A percentile compares a stretch with the other conserved stretches of the same genome.
These are phyloP conservation scores for Hypoxylon sp. DNA, from an alignment of 2,329 filamentous ascomycete genomes.

Conservation along the genomic window DNA sequence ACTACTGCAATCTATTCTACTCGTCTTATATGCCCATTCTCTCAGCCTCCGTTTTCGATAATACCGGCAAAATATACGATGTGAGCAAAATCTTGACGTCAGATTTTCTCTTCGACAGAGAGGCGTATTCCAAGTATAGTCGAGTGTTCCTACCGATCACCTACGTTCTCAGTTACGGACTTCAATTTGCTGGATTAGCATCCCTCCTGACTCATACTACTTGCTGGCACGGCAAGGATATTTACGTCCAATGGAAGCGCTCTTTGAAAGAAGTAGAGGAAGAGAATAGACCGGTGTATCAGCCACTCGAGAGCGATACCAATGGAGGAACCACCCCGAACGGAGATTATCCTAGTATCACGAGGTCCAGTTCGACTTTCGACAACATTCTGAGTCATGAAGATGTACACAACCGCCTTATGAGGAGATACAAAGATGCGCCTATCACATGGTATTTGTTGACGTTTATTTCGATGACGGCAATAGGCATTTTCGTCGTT, in stretches of 20 bases:
- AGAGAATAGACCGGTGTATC: slow-evolving; percentile 66
- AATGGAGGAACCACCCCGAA: slow-evolving; percentile 46
- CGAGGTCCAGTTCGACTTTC: slow-evolving; percentile 58
- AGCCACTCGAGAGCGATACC: slow-evolving; percentile 60
- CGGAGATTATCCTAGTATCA: slow-evolving; percentile 39
- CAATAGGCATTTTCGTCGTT: slow-evolving; percentile 85
- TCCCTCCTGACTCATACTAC: slow-evolving; percentile 84
- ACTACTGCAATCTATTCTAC: slow-evolving; percentile 84
- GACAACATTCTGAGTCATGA: slow-evolving; percentile 77
- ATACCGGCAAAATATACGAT: slow-evolving; percentile 83
- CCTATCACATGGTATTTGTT: slow-evolving; percentile 85
- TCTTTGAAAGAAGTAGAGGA: slow-evolving; percentile 75
- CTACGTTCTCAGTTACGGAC: slow-evolving; percentile 87
- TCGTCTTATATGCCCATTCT: slow-evolving; percentile 90
- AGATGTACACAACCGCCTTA: slow-evolving; percentile 87
- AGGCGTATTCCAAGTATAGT: slow-evolving; percentile 85
- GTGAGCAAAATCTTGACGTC: slow-evolving; percentile 83
- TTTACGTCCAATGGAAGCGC: slow-evolving; percentile 81
- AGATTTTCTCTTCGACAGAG: slow-evolving; percentile 82
- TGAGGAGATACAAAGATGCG: slow-evolving; percentile 86
- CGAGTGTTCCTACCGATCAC: slow-evolving; percentile 89
- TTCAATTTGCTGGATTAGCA: slow-evolving; percentile 87
- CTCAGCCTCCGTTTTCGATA: slow-evolving; percentile 88
- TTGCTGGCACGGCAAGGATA: slow-evolving; percentile 88
- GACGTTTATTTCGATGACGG: slow-evolving; percentile 82